Conservation (phyloP, 2,329 filamentous ascomycete species). For the Tricladium varicosporioides region DNA sequence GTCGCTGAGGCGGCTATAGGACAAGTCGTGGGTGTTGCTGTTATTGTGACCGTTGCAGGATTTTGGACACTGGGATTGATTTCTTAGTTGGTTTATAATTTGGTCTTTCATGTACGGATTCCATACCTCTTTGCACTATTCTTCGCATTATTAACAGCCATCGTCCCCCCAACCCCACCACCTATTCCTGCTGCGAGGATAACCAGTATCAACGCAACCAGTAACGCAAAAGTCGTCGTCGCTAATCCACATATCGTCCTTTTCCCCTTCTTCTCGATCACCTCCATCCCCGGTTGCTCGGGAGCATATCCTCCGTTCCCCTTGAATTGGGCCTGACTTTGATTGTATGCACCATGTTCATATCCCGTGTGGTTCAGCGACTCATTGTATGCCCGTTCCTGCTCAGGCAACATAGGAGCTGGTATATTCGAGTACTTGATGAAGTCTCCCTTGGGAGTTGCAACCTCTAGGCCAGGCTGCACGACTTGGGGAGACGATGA, state of each 20-base stretch:
- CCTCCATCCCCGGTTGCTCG: background rate
- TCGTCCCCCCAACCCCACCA: constrained; percentile 15
- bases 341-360: background rate
- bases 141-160: constrained; percentile 19
- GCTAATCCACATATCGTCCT: constrained; percentile 12
- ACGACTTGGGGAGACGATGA: background rate
- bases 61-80: background rate
- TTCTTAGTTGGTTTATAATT: background rate
- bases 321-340: background rate
- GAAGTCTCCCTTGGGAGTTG: background rate
- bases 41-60: background rate
- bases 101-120: background rate
- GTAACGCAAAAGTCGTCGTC: constrained; percentile 11
- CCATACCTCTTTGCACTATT: constrained; percentile 3
- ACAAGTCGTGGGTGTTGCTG: background rate
- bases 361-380: too few species aligned
- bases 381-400: background rate
- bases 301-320: background rate
- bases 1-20: background rate
- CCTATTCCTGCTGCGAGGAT: constrained; percentile 17
- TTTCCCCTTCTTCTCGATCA: background rate
- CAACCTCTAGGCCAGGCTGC: background rate
- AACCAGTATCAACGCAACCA: constrained; percentile 13
- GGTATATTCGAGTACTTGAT: background rate
- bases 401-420: background rate